Conservation (phyloP, 331 rosid species). For the Cydonia oblonga region DNA sequence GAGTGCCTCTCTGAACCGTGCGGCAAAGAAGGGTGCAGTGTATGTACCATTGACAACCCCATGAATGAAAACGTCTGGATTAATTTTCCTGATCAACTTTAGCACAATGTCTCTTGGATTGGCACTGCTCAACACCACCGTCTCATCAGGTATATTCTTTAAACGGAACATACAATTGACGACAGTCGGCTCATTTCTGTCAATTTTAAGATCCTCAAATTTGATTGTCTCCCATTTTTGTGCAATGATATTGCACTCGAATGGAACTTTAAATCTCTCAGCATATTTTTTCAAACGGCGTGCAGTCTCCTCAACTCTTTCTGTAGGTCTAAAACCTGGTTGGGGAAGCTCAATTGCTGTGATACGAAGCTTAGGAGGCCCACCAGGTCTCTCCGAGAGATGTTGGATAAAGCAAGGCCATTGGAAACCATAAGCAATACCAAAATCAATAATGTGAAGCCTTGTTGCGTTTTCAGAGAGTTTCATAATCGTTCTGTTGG, state of each 20-base stretch:
- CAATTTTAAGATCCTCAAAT: constrained; percentile 18
- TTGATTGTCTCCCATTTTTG: constrained; percentile 23
- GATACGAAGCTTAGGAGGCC: constrained; percentile 20
- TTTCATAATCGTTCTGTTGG: constrained; percentile 16
- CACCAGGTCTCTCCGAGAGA: constrained; percentile 12
- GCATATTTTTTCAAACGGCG: constrained; percentile 37
- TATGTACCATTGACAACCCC: constrained; percentile 20
- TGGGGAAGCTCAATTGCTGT: constrained; percentile 27
- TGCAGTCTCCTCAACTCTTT: constrained; percentile 30
- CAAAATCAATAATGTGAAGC: constrained; percentile 28
- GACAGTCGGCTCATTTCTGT: constrained; percentile 4
- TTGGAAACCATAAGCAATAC: constrained; percentile 24
- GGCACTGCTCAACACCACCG: background rate
- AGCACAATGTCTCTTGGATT: constrained; percentile 21
- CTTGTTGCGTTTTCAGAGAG: constrained; percentile 1
- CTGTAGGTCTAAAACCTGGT: constrained; percentile 20
- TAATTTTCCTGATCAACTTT: constrained; percentile 16
- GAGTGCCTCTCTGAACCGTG: constrained; percentile 29
- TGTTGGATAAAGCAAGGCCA: constrained; percentile 26
- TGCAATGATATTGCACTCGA: constrained; percentile 23
- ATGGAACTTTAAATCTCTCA: constrained; percentile 23
- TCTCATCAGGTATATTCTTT: constrained; percentile 19
- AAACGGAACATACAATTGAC: constrained; percentile 21
- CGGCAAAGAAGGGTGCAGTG: constrained; percentile 15
- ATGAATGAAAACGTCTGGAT: constrained; percentile 25